Evolutionary conservation across 192 early-diverging fungal species (phyloP).

Genomic region (Spizellomyces sp.): DNA sequence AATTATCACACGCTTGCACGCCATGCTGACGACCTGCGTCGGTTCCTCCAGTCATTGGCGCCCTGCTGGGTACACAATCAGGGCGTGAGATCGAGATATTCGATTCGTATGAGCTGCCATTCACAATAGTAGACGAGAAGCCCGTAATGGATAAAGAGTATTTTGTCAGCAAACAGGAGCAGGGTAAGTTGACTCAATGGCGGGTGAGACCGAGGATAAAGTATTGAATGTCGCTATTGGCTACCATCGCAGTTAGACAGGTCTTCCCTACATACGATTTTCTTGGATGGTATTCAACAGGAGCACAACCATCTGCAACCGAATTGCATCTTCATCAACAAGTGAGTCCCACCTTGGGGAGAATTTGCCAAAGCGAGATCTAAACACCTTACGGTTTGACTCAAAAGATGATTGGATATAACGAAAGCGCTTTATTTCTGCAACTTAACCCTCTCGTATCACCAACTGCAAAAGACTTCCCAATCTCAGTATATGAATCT

Average conservation of each 20-base stretch:
- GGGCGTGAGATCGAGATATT: slow-evolving; percentile 84
- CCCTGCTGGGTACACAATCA: slow-evolving; percentile 71
- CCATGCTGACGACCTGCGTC: too few species aligned
- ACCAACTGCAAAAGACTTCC: slow-evolving; percentile 61
- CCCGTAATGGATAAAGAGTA: slow-evolving; percentile 63
- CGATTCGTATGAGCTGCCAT: slow-evolving; percentile 80
- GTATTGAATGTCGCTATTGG: too few species aligned
- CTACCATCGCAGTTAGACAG: slow-evolving; percentile 61
- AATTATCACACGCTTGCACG: neutral
- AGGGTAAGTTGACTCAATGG: slow-evolving; percentile 54
- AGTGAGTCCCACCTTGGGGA: slow-evolving; percentile 38
- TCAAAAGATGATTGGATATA: slow-evolving; percentile 65
- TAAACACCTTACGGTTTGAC: neutral
- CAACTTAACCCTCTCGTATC: slow-evolving; percentile 61
- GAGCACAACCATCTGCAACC: slow-evolving; percentile 54
- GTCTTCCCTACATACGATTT: slow-evolving; percentile 84
- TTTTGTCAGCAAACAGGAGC: slow-evolving; percentile 74
- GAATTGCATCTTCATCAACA: slow-evolving; percentile 78
- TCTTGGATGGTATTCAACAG: slow-evolving; percentile 85
- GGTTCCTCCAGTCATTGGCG: slow-evolving; percentile 63
- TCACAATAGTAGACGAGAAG: slow-evolving; percentile 37
- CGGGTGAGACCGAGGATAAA: too few species aligned
- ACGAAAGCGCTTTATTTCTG: slow-evolving; percentile 77
- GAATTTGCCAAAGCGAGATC: neutral
- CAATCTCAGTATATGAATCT: slow-evolving; percentile 78